phyloP scores from a whole-genome alignment of 2,329 filamentous ascomycete species.

The Cryphonectria parasitica region DNA sequence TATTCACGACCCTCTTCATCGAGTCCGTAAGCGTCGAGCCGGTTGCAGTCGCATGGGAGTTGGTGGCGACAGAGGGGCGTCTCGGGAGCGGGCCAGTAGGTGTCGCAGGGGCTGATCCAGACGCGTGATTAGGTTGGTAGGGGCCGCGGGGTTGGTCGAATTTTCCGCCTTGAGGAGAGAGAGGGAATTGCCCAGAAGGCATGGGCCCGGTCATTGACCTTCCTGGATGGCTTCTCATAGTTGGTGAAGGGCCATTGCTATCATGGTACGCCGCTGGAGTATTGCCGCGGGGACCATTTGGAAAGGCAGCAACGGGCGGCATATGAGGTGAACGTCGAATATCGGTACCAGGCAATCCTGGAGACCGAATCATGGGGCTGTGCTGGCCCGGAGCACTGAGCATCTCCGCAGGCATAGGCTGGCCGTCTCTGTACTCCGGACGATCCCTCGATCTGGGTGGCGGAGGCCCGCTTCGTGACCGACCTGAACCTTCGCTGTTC shows the following conservation, averaged over 20 bases:
- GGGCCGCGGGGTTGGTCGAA: constrained; percentile 39
- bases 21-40: constrained; percentile 43
- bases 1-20: constrained; percentile 48
- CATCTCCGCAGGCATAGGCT: constrained; percentile 29
- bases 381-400: constrained; percentile 37
- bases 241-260: constrained; percentile 38
- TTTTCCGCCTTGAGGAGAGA: constrained; percentile 44
- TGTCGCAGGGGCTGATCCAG: constrained; percentile 40
- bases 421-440: constrained; percentile 43
- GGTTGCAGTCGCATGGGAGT: constrained; percentile 34
- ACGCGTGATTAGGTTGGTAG: constrained; percentile 35
- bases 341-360: constrained; percentile 54
- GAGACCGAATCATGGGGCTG: constrained; percentile 45
- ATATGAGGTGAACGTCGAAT: constrained; percentile 52
- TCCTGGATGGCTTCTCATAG: constrained; percentile 40
- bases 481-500: constrained; percentile 49
- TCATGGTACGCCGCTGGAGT: constrained; percentile 35
- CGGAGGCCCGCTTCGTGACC: constrained; percentile 45
- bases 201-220: constrained; percentile 40
- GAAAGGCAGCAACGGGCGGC: constrained; percentile 48
- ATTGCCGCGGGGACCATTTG: constrained; percentile 32
- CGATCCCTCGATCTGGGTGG: constrained; percentile 44
- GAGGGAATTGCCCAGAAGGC: constrained; percentile 48
- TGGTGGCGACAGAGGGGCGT: constrained; percentile 40
- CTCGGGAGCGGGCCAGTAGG: constrained; percentile 38